A percentile compares a stretch with the other conserved stretches of the same genome.
These are phyloP conservation scores for Starmerella vaccinii DNA, from an alignment of 805 yeast genomes.

Conservation along the genomic window DNA sequence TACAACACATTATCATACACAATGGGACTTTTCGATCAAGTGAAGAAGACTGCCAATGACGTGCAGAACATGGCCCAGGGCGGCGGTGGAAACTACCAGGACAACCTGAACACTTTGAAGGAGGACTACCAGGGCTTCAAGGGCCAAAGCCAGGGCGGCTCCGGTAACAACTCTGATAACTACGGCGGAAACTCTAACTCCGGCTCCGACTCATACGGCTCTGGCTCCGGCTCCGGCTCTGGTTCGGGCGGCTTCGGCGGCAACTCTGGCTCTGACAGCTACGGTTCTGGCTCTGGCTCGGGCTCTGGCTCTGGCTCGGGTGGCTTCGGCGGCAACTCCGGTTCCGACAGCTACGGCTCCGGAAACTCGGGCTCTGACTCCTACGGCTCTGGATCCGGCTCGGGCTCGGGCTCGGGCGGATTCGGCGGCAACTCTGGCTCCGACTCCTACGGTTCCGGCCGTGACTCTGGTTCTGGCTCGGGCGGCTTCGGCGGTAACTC, in stretches of 20 bases:
- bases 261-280: conserved; percentile 21
- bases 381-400: conserved; percentile 26
- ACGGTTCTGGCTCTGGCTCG: conserved; percentile 26
- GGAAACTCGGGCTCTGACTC: conserved; percentile 28
- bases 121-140: conserved; percentile 23
- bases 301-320: conserved; percentile 25
- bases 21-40: conserved; percentile 24
- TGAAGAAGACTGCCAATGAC: conserved; percentile 18
- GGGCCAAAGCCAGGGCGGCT: conserved; percentile 2
- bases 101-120: conserved; percentile 11
- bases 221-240: conserved; percentile 1
- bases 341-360: conserved; percentile 18
- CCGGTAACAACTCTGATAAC: conserved; percentile 20
- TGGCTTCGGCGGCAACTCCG: conserved; percentile 1
- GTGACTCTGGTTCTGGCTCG: conserved; percentile 10
- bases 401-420: conserved; percentile 15
- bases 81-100: conserved; percentile 14
- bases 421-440: conserved; percentile 17
- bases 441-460: conserved; percentile 18
- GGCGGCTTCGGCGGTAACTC: conserved; percentile 24
- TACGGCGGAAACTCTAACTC: conserved; percentile 25
- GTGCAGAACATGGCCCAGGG: conserved; percentile 12
- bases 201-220: neutral
- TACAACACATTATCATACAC: neutral
- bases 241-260: conserved; percentile 14